phyloP scores from a whole-genome alignment of 2,329 filamentous ascomycete species.

The Aureobasidium subglaciale region DNA sequence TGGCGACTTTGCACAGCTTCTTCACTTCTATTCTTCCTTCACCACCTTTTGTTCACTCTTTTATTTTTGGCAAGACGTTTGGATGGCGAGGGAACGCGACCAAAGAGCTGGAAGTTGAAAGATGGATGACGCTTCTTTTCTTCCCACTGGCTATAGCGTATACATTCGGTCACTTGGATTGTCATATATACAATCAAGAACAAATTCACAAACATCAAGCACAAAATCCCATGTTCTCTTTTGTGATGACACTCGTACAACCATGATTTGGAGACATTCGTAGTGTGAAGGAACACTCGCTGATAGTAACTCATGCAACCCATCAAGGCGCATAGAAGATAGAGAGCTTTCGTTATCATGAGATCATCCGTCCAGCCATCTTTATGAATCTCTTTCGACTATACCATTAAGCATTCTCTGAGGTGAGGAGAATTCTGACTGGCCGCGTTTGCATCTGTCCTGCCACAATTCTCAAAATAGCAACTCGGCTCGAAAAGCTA shows the following conservation, averaged over 20 bases:
- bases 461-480: slow-evolving; percentile 5
- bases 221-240: not conserved
- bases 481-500: not conserved
- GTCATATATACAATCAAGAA: not conserved
- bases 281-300: no score
- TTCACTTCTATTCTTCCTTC: not conserved
- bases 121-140: not conserved
- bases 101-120: not conserved
- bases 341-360: not conserved
- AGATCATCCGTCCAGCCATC: not conserved
- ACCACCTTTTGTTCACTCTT: not conserved
- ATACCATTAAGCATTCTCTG: not conserved
- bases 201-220: not conserved
- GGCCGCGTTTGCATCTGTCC: not conserved
- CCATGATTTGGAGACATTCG: no score
- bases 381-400: not conserved
- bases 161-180: not conserved
- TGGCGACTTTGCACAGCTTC: slow-evolving; percentile 6
- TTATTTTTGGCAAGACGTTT: not conserved
- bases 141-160: not conserved
- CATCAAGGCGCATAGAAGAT: not conserved
- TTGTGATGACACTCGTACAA: not conserved
- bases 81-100: not conserved
- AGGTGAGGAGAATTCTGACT: not conserved
- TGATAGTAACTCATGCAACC: not conserved